Conservation (phyloP, 2,329 filamentous ascomycete genomes). For the Colletotrichum sp. region DNA sequence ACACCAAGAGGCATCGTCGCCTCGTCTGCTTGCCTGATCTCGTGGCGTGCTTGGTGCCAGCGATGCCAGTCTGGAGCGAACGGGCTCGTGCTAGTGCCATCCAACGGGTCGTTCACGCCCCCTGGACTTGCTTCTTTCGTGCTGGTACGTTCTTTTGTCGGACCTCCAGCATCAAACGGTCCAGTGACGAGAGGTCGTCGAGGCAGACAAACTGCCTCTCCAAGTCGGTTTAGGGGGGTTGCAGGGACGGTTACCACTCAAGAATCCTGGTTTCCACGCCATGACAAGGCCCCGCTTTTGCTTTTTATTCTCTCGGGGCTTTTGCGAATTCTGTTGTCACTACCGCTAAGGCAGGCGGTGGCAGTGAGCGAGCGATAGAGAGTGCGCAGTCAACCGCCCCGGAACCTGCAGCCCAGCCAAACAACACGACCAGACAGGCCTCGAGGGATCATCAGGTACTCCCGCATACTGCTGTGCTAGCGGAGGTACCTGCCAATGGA, state of each 20-base stretch:
- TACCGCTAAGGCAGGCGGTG: background rate
- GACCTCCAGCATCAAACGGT: slow-evolving; percentile 1
- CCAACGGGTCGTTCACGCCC: slow-evolving; percentile 4
- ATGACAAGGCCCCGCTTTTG: background rate
- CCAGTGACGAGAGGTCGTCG: background rate
- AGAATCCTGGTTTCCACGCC: slow-evolving; percentile 6
- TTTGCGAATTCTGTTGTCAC: slow-evolving; percentile 4
- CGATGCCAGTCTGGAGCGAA: background rate
- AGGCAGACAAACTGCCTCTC: background rate
- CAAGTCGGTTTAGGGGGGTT: background rate
- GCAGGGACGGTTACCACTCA: background rate
- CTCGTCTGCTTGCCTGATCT: background rate
- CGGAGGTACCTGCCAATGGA: background rate
- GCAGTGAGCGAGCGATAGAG: background rate
- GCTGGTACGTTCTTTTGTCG: background rate
- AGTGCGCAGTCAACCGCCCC: background rate
- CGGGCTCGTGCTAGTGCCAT: background rate
- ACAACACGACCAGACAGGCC: background rate
- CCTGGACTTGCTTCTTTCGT: slow-evolving; percentile 8
- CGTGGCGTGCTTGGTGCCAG: background rate
- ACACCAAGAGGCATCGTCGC: background rate
- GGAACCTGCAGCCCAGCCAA: background rate
- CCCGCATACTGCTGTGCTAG: background rate
- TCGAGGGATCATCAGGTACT: background rate
- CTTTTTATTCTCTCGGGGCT: slow-evolving; percentile 17